Percentiles rank a stretch among this genome's conserved stretches.
These are phyloP conservation scores for Avena atlantica DNA, from an alignment of 176 grass and related monocot species.

Conservation along the genomic window DNA sequence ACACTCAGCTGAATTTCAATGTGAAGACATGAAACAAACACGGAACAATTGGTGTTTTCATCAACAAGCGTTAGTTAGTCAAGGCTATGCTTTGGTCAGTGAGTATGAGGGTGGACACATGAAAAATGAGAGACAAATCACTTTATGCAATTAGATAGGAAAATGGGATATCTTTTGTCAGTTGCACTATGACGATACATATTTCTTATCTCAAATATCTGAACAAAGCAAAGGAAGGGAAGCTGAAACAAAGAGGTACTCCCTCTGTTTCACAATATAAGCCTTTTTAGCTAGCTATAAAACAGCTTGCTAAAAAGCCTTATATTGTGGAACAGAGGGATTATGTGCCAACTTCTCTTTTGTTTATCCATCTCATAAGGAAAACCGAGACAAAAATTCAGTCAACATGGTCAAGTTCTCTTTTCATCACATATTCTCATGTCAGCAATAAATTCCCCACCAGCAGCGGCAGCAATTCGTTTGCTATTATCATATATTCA, in stretches of 20 bases:
- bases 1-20: neutral
- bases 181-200: neutral
- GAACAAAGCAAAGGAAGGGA: neutral
- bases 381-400: neutral
- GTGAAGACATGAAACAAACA: neutral
- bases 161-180: neutral
- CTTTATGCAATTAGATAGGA: neutral
- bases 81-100: constrained; percentile 15
- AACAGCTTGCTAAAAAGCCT: no score
- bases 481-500: neutral
- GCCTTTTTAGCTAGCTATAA: no score
- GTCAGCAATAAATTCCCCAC: neutral
- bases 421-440: neutral
- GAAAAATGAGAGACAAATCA: neutral
- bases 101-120: neutral
- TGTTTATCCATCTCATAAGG: neutral
- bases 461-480: neutral
- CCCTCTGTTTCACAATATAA: no score
- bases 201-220: constrained; percentile 7
- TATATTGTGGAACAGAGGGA: no score
- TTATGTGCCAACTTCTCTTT: constrained; percentile 1
- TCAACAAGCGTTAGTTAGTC: neutral
- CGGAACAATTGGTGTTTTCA: neutral
- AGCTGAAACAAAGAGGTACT: neutral
- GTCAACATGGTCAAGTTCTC: neutral